Percentiles rank a stretch among this genome's conserved stretches.
These are phyloP conservation scores for Nephelium lappaceum DNA, from an alignment of 345 rosid genomes.

Conservation along the genomic window DNA sequence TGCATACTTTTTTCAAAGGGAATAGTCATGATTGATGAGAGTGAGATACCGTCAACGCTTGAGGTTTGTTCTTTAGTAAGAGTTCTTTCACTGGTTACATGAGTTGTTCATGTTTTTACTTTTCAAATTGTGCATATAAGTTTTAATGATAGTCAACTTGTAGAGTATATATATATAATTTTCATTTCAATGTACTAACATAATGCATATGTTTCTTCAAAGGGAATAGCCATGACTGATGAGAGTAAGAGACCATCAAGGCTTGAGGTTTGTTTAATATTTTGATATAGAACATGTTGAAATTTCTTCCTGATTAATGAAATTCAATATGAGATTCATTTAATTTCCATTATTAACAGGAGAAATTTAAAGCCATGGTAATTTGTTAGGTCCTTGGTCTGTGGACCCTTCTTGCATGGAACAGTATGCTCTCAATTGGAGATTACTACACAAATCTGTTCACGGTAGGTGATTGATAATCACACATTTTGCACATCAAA, in stretches of 20 bases:
- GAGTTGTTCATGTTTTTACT: background rate
- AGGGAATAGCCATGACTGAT: constrained; percentile 21
- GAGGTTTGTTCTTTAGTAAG: no score
- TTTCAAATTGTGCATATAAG: background rate
- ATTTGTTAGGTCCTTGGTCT: constrained; percentile 84
- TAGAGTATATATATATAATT: background rate
- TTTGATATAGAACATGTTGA: background rate
- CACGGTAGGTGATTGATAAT: constrained; percentile 40
- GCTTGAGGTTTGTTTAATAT: constrained; percentile 37
- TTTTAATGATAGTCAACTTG: background rate
- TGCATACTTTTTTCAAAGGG: background rate
- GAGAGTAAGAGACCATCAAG: constrained; percentile 30
- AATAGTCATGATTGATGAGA: no score
- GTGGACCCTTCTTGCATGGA: constrained; percentile 83
- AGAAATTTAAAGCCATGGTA: constrained; percentile 54
- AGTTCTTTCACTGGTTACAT: no score
- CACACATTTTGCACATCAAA: background rate
- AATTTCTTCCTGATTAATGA: background rate
- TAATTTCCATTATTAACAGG: constrained; percentile 40
- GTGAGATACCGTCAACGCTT: no score
- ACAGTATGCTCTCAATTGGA: constrained; percentile 75
- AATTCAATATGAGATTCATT: background rate
- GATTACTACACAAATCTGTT: constrained; percentile 79
- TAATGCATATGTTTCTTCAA: background rate
- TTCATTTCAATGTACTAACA: background rate